Evolutionary conservation across 1,139 yeast genomes (phyloP).

Genomic region (Hansenula lynferdii): DNA sequence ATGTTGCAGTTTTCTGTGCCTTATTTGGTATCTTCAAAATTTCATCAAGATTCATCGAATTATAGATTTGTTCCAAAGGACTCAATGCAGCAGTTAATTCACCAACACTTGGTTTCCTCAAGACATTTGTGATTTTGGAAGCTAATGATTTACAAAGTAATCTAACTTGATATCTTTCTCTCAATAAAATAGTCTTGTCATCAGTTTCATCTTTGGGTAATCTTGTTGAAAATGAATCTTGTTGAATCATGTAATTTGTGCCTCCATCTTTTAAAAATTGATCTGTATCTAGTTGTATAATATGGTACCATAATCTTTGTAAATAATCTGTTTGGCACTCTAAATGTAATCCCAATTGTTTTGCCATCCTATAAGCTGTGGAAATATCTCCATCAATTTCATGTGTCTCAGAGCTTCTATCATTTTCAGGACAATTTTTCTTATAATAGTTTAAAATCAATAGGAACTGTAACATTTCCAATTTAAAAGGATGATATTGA

Average conservation of each 20-base stretch:
- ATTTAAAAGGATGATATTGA: not conserved
- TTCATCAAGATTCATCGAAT: not conserved
- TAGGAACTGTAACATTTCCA: not conserved
- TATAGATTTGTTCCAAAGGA: no score
- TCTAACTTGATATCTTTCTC: no score
- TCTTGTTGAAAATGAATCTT: constrained; percentile 1
- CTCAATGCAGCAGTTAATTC: no score
- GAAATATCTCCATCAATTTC: not conserved
- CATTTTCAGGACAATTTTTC: not conserved
- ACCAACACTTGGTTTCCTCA: no score
- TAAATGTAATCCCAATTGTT: not conserved
- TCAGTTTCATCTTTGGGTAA: not conserved
- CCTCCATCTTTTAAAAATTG: constrained; percentile 7
- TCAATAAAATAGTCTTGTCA: no score
- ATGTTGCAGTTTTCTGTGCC: constrained; percentile 1
- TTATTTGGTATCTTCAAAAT: not conserved
- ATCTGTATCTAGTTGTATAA: constrained; percentile 4
- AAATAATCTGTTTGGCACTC: not conserved
- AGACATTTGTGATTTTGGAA: no score
- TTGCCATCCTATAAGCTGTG: constrained; percentile 2
- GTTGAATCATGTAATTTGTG: constrained; percentile 2
- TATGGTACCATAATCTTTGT: constrained; percentile 4
- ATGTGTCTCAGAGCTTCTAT: not conserved
- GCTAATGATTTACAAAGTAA: no score
- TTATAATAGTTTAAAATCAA: not conserved